Evolutionary conservation across 176 grass and related monocot species (phyloP), one percentile per base, ranked within the genome.

Genomic region (Bonia amplexicaulis): DNA sequence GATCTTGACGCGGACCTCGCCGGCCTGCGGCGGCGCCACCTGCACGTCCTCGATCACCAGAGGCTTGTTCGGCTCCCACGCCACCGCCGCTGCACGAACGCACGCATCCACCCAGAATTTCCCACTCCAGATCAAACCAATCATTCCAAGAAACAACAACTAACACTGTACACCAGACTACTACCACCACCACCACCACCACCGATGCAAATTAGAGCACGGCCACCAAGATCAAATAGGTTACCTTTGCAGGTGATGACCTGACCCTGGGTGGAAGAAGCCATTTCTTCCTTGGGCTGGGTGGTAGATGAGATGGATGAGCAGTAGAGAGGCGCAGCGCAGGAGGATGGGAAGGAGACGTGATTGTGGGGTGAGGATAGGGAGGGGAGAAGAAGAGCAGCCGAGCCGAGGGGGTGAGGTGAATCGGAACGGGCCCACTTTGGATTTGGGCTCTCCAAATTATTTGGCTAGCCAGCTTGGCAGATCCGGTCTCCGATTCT

Each of bases 171-270:
- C 53, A 6, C 46, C 71, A 74, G 19, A 31, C 15, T 26, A 8
- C 69, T 13, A 2, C 2, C n/a, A 23, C 76, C 0, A 33, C 31
- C 31, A 33, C 31, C 31, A 33, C 31, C 31, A 33, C 31, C 11
- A 42, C 27, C 16, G 82, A 60, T 29, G 39, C 15, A 37, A n/a
- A 7, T 1, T 63, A 35, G 58, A 79, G 68, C 37, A 9, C 9
- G 71, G 47, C 64, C 1, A 52, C 47, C 62, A 44, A 54, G 61
- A 53, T 71, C 60, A 44, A 45, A 14, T 1, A 15, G 59, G 48
- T 66, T 92, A 95, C 96, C 96, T 92, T 94, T 99, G 93, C 96
- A 99, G 84, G 90, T 99, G 93, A 99, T 96, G 81, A 99, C 90
- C 84, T 92, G 96, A 47, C 93, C 96, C 78, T 89, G 78, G 60